phyloP scores from a whole-genome alignment of 1,139 yeast genomes.

The Yamadazyma oceani region DNA sequence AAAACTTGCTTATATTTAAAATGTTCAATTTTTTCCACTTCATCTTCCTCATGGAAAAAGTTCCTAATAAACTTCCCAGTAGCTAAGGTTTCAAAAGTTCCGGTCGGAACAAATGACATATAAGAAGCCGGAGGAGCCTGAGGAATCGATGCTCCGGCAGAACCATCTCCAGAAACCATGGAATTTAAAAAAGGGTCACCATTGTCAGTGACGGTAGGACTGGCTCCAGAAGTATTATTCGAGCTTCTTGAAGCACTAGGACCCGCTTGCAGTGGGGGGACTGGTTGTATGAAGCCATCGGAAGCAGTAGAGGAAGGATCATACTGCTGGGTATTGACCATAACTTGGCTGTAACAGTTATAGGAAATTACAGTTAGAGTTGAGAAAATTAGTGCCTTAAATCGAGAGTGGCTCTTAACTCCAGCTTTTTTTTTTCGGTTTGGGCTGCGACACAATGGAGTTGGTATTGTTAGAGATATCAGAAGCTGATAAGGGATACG shows the following conservation, averaged over 20 bases:
- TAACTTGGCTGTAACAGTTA: neutral
- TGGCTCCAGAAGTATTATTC: neutral
- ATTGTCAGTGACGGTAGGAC: neutral
- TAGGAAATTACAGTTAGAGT: too few relatives aligned
- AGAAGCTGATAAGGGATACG: neutral
- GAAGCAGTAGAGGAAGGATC: neutral
- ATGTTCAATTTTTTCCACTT: slow-evolving; percentile 61
- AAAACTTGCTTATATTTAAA: slow-evolving; percentile 71
- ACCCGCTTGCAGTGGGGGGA: neutral
- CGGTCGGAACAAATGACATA: slow-evolving; percentile 18
- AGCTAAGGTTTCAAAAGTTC: slow-evolving; percentile 15
- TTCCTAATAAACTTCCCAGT: slow-evolving; percentile 24
- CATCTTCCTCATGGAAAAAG: slow-evolving; percentile 33
- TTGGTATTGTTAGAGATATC: neutral
- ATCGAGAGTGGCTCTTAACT: too few relatives aligned
- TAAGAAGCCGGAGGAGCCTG: slow-evolving; percentile 21
- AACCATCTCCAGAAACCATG: too few relatives aligned
- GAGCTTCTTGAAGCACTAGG: neutral
- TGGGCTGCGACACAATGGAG: too few relatives aligned
- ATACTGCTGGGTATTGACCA: neutral
- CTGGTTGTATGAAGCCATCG: neutral
- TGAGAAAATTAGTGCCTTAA: too few relatives aligned
- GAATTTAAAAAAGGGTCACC: too few relatives aligned
- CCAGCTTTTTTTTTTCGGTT: neutral
- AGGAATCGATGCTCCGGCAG: neutral